Conservation (phyloP, 495 filamentous ascomycete genomes). For the Astrocystis sublimbata region DNA sequence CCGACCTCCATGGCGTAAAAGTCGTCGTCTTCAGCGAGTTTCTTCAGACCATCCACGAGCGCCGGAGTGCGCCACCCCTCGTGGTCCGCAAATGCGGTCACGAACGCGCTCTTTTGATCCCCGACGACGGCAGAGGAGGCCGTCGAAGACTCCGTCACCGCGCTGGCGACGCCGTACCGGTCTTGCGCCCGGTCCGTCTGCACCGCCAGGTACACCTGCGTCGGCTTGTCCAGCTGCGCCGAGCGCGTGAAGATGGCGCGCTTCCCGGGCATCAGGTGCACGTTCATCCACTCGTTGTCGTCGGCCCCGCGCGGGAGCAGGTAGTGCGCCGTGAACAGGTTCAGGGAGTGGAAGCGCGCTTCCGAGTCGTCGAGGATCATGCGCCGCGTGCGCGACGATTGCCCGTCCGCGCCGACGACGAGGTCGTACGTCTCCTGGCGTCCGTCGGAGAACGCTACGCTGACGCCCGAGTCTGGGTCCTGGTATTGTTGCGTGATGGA, state of each 20-base stretch:
- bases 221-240: conserved; percentile 21
- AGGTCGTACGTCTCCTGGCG: conserved; percentile 42
- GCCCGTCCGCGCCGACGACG: conserved; percentile 53
- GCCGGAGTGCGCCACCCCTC: conserved; percentile 20
- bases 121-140: conserved; percentile 14
- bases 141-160: background rate
- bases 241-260: conserved; percentile 25
- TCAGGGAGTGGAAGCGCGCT: conserved; percentile 20
- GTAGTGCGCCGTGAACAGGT: conserved; percentile 24
- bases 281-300: conserved; percentile 8
- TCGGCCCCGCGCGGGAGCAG: conserved; percentile 14
- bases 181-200: background rate
- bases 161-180: background rate
- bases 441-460: conserved; percentile 39
- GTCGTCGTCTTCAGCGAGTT: conserved; percentile 18
- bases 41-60: conserved; percentile 17
- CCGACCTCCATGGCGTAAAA: conserved; percentile 42
- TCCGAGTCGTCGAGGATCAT: conserved; percentile 35
- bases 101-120: conserved; percentile 23
- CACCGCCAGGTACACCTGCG: conserved; percentile 29
- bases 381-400: conserved; percentile 43
- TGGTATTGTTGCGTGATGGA: conserved; percentile 11
- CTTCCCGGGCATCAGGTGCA: conserved; percentile 13
- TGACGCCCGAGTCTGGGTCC: conserved; percentile 19
- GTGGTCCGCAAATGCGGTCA: conserved; percentile 14